Conservation (phyloP, 164 flowering plant species). For the Litsea cubeba region DNA sequence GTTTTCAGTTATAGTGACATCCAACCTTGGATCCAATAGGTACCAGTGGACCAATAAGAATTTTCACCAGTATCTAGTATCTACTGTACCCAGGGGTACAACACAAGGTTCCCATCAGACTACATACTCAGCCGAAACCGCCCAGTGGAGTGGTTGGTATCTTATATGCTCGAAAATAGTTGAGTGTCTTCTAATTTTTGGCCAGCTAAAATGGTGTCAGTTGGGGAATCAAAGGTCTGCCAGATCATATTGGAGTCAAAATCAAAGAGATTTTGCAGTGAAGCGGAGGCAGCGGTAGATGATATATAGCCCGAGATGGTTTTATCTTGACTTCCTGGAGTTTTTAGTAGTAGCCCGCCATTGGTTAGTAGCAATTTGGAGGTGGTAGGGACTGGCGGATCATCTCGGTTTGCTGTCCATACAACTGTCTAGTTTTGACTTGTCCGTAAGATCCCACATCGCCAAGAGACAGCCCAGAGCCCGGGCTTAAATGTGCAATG, state of each 20-base stretch:
- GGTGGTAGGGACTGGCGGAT: constrained; percentile 3
- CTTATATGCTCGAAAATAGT: background rate
- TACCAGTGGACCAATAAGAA: constrained; percentile 13
- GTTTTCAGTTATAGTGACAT: constrained; percentile 10
- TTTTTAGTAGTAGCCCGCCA: constrained; percentile 10
- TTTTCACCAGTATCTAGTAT: rapidly evolving
- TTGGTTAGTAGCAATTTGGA: constrained; percentile 2
- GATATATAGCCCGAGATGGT: background rate
- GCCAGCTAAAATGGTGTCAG: constrained; percentile 8
- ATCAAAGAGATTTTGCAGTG: constrained; percentile 20
- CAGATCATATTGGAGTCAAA: background rate
- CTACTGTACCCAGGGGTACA: background rate
- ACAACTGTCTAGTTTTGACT: constrained; percentile 1
- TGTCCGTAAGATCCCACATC: no score
- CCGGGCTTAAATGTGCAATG: no score
- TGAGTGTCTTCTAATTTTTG: background rate
- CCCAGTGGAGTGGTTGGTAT: background rate
- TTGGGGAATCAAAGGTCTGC: constrained; percentile 5
- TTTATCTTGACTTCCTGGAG: background rate
- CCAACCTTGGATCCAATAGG: background rate
- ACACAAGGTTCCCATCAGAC: constrained; percentile 2
- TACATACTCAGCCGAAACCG: background rate
- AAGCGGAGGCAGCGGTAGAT: constrained; percentile 13
- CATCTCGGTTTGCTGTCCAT: constrained; percentile 28
- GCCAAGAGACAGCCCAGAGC: no score